Base-by-base conservation (phyloP, 108 stramenopile genomes). In the Fistulifera pelliculosa region DNA sequence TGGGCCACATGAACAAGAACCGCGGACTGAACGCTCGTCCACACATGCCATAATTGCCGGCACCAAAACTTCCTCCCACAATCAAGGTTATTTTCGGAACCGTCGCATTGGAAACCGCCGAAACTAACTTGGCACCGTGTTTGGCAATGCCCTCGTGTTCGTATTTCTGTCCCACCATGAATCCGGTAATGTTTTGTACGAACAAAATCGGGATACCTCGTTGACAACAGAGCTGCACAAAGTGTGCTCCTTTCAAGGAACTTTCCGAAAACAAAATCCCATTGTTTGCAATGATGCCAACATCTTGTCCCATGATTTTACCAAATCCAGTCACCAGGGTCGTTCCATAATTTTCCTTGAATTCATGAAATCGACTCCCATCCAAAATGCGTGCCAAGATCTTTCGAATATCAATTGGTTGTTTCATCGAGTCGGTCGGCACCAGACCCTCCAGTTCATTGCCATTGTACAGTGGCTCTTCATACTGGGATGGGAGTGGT, bases 1-100 rank as follows among this genome's bases (percentile, higher is more conserved):
- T 95, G n/a, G 98, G 98, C 98, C 98, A 99, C 80, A 95, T 94
- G 76, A 81, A 97, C 17, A 99, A 66, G 66, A 99, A 97, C 44
- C 96, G 72, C 1, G 98, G 98, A 56, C 73, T 71, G 57, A 90
- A 97, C 0, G 96, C 94, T 54, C 98, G 65, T 13, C 98, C 98
- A 62, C 96, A 96, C 96, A 96, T 96, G 55, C 97, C 95, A 80
- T 98, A 96, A 70, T 98, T 96, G 31, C 95, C 80, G 23, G 81
- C 85, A 27, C 81, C 88, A 49, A 78, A 85, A 28, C 79, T 81
- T 54, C 95, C 95, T 21, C 95, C 96, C 40, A 98, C 80, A 61
- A 98, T 85, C 25, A 94, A 56, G 12, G 98, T 99, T 27, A 99
- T 79, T 72, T 99, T 99, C 2, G 98, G 98, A 7, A 99, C 95